Base-by-base conservation (phyloP, 2,329 filamentous ascomycete species). In the Bipolaris oryzae region DNA sequence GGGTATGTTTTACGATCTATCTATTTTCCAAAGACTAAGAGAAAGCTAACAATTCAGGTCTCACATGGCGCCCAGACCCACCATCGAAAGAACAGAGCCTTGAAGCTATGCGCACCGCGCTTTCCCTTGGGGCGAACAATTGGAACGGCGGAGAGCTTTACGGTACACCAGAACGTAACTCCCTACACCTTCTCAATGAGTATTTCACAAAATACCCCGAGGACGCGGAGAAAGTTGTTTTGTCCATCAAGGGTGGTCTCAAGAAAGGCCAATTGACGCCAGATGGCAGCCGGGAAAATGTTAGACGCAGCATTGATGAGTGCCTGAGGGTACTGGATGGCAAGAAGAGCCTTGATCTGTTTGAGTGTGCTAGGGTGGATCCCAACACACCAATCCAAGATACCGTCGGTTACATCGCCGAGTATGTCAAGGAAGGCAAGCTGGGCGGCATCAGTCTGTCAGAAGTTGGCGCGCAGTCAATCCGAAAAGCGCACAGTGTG, bases 111-210 rank as follows among this genome's bases (percentile, higher is more conserved):
- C 77, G 75, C 48, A 71, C 75, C 1, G 77, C 79, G 25, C 64
- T 81, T 15, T 63, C 72, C 2, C 54, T 64, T 13, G 80, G 80
- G 28, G 72, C 78, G n/a, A 79, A 78, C 63, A 76, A 78, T 60
- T 83, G 80, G 80, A 83, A 82, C 59, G 81, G 78, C 38, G 81
- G 80, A 55, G 79, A 81, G 59, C 56, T 82, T 52, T 83, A 83
- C 64, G 81, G 81, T 11, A 69, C 75, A 0, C 74, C 78, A 1
- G 74, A 80, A 33, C 71, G 71, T 59, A 84, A 82, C 65, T 79
- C 76, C 10, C 73, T 84, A 0, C 77, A 81, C 31, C 70, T 84
- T 6, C 74, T 84, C 21, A 77, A 78, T 20, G 78, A 77, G 47
- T 84, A 84, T 67, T 84, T 84, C 62, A 76, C 75, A 23, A 77